Conservation (phyloP, 768 basidiomycete genomes). For the Podaxis sp. region DNA sequence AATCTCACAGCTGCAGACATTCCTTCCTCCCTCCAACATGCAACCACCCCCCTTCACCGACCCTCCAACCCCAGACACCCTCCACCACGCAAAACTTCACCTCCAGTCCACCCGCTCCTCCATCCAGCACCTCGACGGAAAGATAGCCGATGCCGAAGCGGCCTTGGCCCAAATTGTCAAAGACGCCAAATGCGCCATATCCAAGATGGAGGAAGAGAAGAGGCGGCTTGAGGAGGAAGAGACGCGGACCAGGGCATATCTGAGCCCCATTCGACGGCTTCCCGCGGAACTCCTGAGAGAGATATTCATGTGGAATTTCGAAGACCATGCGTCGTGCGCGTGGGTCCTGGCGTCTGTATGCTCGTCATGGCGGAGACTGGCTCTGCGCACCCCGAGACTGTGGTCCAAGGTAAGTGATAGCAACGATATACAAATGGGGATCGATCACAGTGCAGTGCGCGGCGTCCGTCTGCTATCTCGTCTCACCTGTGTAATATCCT, state of each 20-base stretch:
- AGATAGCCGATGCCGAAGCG: constrained; percentile 53
- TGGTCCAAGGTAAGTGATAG: constrained; percentile 71
- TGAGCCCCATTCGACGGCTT: constrained; percentile 69
- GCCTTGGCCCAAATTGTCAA: constrained; percentile 57
- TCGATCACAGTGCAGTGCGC: no score
- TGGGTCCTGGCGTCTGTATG: constrained; percentile 77
- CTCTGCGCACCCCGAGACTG: constrained; percentile 61
- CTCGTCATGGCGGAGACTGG: constrained; percentile 61
- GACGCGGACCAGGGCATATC: constrained; percentile 54
- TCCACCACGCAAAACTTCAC: constrained; percentile 48
- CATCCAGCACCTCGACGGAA: constrained; percentile 34
- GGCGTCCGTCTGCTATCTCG: no score
- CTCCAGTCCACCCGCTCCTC: constrained; percentile 37
- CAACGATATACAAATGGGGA: neutral
- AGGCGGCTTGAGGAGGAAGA: constrained; percentile 46
- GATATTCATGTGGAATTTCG: constrained; percentile 69
- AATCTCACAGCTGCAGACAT: neutral
- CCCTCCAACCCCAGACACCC: constrained; percentile 55
- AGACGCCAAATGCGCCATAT: constrained; percentile 53
- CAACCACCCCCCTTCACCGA: constrained; percentile 37
- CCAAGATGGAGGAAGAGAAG: constrained; percentile 50
- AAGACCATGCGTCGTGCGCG: constrained; percentile 68
- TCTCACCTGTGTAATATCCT: neutral
- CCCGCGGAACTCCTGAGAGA: constrained; percentile 72
- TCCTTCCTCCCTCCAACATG: neutral